Evolutionary conservation across 257 asterid genomes (phyloP), one percentile per base, ranked within the genome.

Genomic region (Plantago elongata): DNA sequence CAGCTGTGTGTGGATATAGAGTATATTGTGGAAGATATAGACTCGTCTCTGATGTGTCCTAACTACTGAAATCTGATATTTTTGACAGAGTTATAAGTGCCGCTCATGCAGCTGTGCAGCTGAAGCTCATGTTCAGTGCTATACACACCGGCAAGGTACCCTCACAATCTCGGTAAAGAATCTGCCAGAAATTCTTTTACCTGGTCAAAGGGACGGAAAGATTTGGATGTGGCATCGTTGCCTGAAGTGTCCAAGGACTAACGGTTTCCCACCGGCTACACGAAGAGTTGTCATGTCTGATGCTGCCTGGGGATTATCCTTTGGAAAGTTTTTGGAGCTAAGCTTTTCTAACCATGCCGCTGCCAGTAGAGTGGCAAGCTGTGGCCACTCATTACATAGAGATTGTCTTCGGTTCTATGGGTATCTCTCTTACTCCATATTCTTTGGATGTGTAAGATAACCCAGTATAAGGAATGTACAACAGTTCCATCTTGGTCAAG

Each of bases 171-270:
- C 96, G 37, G 99, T 92, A 45, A 92, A 92, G 80, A 92, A 84
- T 77, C 76, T 92, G 17, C 84, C 93, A 3, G 95, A 89, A 71
- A 62, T 86, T 57, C 73, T 83, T 59, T 77, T 92, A 66, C 88
- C 89, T 7, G 97, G 99, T 45, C 93, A 81, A 71, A 78, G 66
- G 59, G 99, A 84, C 47, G 95, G 97, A 66, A 92, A 83, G 76
- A 92, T 92, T 73, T 92, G 97, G 99, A 92, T 92, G 99, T 92
- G 99, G 99, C 99, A 89, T 71, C 84, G 99, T 70, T 92, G 99
- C 84, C 75, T 92, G 72, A 82, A 73, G 69, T 92, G 99, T 75
- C 99, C 99, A 16, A 80, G 97, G 61, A 69, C 77, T 62, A 80
- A 80, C 65, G 95, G 97, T 46, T 87, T 84, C 69, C 97, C 99